Base-by-base conservation (phyloP, 768 basidiomycete species). In the Collybiopsis confluens region DNA sequence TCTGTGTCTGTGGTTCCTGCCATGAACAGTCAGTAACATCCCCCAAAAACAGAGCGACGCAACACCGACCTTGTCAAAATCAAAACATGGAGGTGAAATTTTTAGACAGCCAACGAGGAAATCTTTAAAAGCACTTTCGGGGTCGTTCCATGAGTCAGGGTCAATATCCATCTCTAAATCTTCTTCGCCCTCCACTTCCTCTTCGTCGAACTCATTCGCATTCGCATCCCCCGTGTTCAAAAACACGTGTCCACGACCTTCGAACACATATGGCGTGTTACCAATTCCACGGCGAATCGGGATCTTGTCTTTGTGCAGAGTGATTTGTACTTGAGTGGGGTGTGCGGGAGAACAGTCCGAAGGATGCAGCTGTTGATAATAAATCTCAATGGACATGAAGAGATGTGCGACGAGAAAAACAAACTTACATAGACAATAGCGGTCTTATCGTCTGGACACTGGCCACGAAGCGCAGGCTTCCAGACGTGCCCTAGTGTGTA, bases 351-450 rank as follows among this genome's bases (percentile, higher is more conserved):
- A 73, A 85, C 88, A 56, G 13, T 49, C 18, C 21, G 37, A 27
- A 18, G 28, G 45, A 41, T 49, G 37, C 9, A 15, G 33, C 52
- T 51, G 44, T 37, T 8, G 40, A 46, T n/a, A 35, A 8, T n/a
- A 6, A 11, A 36, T 13, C 15, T 16, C 24, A 2, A 41, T 21
- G 59, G 50, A 28, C 15, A 20, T n/a, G 36, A 24, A 42, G 40
- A 40, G 16, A 16, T 24, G 33, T 28, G 36, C 16, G 21, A 54
- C 11, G 21, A 23, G 43, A 24, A 47, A 73, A n/a, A n/a, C n/a
- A n/a, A n/a, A 33, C 85, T 55, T 61, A 89, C 87, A 62, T 88
- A 89, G 52, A 85, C 66, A 33, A 89, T 78, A 1, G 74, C 87
- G n/a, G 68, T 67, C 2, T 62, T 56, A 1, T 68, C 61, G 42